Base-by-base conservation (phyloP, 306 rosid species). In the Hippophae rhamnoides region DNA sequence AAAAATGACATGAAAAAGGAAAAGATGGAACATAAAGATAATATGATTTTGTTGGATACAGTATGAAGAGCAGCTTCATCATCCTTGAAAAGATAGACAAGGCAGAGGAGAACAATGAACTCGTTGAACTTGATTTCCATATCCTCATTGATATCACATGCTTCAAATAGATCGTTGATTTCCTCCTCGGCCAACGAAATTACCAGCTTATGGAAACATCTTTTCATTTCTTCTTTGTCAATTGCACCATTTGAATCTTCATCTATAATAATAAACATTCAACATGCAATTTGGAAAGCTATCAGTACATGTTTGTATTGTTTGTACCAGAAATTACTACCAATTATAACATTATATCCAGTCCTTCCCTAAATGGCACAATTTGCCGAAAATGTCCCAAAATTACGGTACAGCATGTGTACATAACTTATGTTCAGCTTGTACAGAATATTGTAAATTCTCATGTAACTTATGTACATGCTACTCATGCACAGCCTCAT, bases 61-160 rank as follows among this genome's bases (percentile, higher is more conserved):
- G 81, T 56, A 23, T 57, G 66, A 53, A 74, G 68, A 18, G 78
- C 74, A 27, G 70, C 41, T 3, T 85, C 79, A 64, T 79, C 90
- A 69, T 87, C 79, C 71, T 82, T 82, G 77, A 90, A 86, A 74
- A 90, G 90, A 69, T 83, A 75, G 56, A 87, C 92, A n/a, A 92
- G 79, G 74, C 95, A 87, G 60, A 87, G 88, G 69, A 87, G 98
- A 50, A 92, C 98, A 62, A 87, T 79, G 80, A 92, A 92, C 79
- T 92, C 98, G 47, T 45, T 87, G 70, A 83, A 87, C 78, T 76
- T 71, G 68, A 87, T 81, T 59, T 92, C 98, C 95, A 79, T 44
- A 49, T 82, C 84, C 11, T 86, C 81, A 47, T 82, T 81, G 14
- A 92, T 76, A 66, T 92, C 98, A 44, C 98, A 92, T 11, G 98